Conservation (phyloP, 1,284 basidiomycete species). For the Sporisorium exsertum region DNA sequence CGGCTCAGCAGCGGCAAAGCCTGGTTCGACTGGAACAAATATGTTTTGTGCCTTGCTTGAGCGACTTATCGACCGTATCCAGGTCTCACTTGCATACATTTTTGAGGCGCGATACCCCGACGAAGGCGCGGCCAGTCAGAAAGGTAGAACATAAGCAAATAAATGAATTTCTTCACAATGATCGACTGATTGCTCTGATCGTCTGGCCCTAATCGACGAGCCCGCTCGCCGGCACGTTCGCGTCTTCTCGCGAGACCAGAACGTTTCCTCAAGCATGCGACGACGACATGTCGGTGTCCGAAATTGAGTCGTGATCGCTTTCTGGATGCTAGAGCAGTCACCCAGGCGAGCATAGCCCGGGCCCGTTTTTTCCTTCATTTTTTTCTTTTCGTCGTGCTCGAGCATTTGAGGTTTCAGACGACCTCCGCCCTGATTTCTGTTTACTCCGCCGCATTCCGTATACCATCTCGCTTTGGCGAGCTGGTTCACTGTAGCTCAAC, state of each 20-base stretch:
- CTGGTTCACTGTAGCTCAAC: not conserved
- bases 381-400: not conserved
- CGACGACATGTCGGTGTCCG: not conserved
- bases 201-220: not conserved
- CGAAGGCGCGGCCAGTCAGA: not conserved
- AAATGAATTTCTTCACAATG: not conserved
- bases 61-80: not conserved
- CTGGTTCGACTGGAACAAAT: not conserved
- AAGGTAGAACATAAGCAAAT: not conserved
- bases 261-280: not conserved
- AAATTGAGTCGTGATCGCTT: not conserved
- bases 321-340: not conserved
- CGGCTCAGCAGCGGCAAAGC: not conserved
- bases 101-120: not conserved
- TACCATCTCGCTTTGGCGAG: not conserved
- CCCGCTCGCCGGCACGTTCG: not conserved
- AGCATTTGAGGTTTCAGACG: constrained; percentile 1
- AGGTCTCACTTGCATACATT: not conserved
- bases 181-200: not conserved
- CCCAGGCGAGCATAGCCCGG: not conserved
- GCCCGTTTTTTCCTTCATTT: not conserved
- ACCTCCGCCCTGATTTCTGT: not conserved
- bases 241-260: not conserved
- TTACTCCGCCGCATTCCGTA: constrained; percentile 1
- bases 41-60: constrained; percentile 3